These are phyloP conservation scores for Pseudocercospora cruenta DNA, from an alignment of 2,329 filamentous ascomycete species.

Conservation along the genomic window DNA sequence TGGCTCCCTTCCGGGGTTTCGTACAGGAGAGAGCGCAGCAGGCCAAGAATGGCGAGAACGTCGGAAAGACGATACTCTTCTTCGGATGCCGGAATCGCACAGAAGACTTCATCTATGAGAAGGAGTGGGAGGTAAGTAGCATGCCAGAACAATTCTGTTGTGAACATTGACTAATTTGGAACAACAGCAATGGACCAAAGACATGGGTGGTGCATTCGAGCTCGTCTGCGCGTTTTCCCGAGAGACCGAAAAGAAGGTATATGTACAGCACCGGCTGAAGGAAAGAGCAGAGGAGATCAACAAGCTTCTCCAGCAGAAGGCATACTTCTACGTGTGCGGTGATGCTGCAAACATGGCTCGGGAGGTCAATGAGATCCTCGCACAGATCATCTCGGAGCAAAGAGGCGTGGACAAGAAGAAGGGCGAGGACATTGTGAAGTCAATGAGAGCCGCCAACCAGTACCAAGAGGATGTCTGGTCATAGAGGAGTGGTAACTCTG, in stretches of 20 bases:
- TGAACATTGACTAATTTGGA: constrained; percentile 18
- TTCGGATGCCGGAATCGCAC: constrained; percentile 85
- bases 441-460: constrained; percentile 90
- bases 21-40: constrained; percentile 89
- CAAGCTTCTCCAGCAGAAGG: constrained; percentile 80
- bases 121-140: constrained; percentile 84
- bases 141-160: not conserved
- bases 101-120: constrained; percentile 92
- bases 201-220: constrained; percentile 85
- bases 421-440: constrained; percentile 95
- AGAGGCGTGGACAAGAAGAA: constrained; percentile 81
- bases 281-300: constrained; percentile 84
- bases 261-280: constrained; percentile 90
- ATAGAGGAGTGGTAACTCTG: constrained; percentile 38
- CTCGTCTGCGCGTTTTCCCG: constrained; percentile 95
- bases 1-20: constrained; percentile 94
- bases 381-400: constrained; percentile 82
- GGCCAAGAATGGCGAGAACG: constrained; percentile 75
- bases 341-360: constrained; percentile 82
- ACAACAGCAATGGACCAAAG: constrained; percentile 75
- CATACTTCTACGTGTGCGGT: constrained; percentile 97
- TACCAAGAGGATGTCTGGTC: constrained; percentile 86
- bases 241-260: constrained; percentile 83
- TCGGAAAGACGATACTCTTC: constrained; percentile 89
- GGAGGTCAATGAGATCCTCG: constrained; percentile 69